Evolutionary conservation across 371 early-diverging fungal species (phyloP).

Genomic region (Apophysomyces trapeziformis): DNA sequence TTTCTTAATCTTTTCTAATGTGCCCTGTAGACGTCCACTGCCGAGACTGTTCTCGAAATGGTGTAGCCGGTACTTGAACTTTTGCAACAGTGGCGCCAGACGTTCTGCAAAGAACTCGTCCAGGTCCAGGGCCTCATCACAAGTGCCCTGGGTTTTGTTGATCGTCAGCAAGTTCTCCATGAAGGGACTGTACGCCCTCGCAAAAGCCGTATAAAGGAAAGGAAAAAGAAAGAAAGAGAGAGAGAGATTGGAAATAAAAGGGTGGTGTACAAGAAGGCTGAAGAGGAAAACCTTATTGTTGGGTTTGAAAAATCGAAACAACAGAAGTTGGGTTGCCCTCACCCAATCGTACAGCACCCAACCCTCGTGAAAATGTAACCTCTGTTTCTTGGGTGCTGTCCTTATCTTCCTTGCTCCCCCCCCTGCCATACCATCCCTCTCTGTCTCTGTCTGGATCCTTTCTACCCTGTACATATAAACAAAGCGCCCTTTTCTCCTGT

Average conservation of each 20-base stretch:
- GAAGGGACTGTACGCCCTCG: background rate
- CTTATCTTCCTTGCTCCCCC: no score
- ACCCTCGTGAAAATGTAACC: conserved; percentile 2
- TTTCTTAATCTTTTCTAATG: conserved; percentile 38
- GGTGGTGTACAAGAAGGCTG: background rate
- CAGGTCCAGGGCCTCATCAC: conserved; percentile 43
- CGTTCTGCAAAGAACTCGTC: conserved; percentile 49
- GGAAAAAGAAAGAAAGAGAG: background rate
- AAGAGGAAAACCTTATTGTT: conserved; percentile 7
- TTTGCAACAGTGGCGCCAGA: conserved; percentile 46
- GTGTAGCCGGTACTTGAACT: conserved; percentile 45
- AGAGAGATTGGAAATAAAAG: background rate
- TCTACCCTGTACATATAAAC: no score
- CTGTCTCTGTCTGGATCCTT: background rate
- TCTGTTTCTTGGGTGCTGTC: no score
- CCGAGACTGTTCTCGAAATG: conserved; percentile 41
- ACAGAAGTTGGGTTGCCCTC: conserved; percentile 1
- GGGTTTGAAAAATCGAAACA: conserved; percentile 5
- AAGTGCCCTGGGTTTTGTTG: conserved; percentile 23
- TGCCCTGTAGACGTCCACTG: conserved; percentile 39
- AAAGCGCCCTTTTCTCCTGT: no score
- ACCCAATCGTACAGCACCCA: background rate
- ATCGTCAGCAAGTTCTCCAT: conserved; percentile 54
- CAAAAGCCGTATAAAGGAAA: conserved; percentile 1
- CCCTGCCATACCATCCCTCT: background rate